These are phyloP conservation scores for Boletellus emodensis DNA, from an alignment of 768 basidiomycete genomes.

Conservation along the genomic window DNA sequence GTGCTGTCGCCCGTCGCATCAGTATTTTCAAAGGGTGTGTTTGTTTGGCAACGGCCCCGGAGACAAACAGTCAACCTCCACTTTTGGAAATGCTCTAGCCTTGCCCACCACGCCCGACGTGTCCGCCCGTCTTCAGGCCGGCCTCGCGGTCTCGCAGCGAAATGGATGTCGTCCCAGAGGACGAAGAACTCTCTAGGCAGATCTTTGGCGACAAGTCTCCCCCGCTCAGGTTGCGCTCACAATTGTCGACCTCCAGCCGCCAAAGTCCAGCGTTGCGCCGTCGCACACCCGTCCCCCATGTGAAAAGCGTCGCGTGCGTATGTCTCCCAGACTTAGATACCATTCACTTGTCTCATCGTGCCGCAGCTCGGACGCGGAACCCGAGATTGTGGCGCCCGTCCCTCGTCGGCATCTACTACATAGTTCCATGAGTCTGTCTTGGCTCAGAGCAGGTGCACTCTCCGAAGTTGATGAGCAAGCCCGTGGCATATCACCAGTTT, in stretches of 20 bases:
- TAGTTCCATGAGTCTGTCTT: slow-evolving; percentile 52
- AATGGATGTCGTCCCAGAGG: slow-evolving; percentile 18
- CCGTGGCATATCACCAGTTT: slow-evolving; percentile 44
- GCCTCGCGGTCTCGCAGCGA: background rate
- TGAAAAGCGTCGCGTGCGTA: slow-evolving; percentile 18
- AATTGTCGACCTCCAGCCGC: background rate
- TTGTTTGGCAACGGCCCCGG: no score
- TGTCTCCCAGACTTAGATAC: background rate
- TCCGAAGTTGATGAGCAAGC: slow-evolving; percentile 39
- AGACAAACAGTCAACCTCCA: no score
- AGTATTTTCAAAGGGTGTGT: no score
- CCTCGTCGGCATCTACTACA: slow-evolving; percentile 67
- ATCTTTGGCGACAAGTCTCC: slow-evolving; percentile 6
- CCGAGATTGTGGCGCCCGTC: slow-evolving; percentile 58
- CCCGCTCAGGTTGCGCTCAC: slow-evolving; percentile 16
- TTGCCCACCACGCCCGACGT: no score
- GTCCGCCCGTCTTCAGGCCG: background rate
- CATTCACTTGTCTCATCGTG: background rate
- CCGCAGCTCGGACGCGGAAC: slow-evolving; percentile 26
- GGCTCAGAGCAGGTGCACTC: slow-evolving; percentile 48
- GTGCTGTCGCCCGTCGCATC: no score
- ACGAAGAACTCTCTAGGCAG: slow-evolving; percentile 4
- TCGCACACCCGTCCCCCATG: slow-evolving; percentile 12
- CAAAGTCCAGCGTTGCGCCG: slow-evolving; percentile 13
- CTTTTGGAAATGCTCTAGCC: no score